These are phyloP conservation scores for Quercus mongolica DNA, from an alignment of 306 rosid genomes.

Conservation along the genomic window DNA sequence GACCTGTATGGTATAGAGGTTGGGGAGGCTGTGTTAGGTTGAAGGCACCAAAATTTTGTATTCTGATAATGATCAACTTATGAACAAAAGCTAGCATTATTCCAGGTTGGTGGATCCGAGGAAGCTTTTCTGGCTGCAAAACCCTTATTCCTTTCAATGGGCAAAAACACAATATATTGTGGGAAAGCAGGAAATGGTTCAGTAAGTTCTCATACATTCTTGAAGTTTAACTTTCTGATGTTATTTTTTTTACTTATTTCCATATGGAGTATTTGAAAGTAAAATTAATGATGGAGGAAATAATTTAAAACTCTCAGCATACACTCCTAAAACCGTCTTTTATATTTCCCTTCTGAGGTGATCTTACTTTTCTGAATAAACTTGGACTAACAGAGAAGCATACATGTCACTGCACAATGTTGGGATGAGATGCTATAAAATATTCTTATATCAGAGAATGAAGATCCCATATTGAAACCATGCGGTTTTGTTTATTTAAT, in stretches of 20 bases:
- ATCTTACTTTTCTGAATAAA: neutral
- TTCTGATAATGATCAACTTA: slow-evolving; percentile 2
- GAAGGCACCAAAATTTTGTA: slow-evolving; percentile 6
- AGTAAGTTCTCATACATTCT: slow-evolving; percentile 47
- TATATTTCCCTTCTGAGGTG: neutral
- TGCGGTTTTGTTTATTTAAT: neutral
- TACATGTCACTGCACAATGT: neutral
- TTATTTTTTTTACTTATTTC: neutral
- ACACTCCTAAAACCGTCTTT: neutral
- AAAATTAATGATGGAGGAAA: neutral
- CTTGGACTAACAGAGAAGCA: neutral
- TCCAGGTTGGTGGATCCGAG: slow-evolving; percentile 92
- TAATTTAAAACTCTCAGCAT: neutral
- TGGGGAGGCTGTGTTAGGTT: slow-evolving; percentile 6
- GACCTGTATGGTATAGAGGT: neutral
- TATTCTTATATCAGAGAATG: neutral
- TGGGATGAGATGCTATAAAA: neutral
- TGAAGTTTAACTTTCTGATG: slow-evolving; percentile 1
- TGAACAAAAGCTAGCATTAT: slow-evolving; percentile 26
- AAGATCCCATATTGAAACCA: neutral
- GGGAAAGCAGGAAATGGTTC: slow-evolving; percentile 94
- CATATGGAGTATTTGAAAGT: neutral
- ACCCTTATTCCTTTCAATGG: slow-evolving; percentile 71
- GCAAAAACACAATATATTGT: slow-evolving; percentile 74
- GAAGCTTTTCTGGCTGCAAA: slow-evolving; percentile 70